Conservation (phyloP, 495 filamentous ascomycete genomes). For the Parmelia sp. region DNA sequence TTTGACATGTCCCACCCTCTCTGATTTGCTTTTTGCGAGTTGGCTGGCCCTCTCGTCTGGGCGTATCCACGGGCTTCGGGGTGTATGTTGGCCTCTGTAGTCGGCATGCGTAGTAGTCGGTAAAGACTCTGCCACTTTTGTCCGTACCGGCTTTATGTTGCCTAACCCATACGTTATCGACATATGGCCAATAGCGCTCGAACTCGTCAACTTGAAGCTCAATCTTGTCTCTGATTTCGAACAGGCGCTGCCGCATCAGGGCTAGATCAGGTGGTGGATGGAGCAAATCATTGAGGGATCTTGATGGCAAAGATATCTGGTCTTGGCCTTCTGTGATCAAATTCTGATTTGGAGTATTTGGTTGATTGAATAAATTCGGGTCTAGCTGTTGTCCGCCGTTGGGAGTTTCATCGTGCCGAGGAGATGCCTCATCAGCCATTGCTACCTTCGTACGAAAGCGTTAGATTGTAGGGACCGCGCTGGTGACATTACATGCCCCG, state of each 20-base stretch:
- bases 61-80: conserved; percentile 22
- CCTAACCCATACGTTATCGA: conserved; percentile 50
- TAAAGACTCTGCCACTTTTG: conserved; percentile 44
- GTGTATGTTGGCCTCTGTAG: conserved; percentile 41
- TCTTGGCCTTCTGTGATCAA: conserved; percentile 2
- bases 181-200: conserved; percentile 50
- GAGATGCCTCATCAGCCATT: conserved; percentile 11
- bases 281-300: conserved; percentile 24
- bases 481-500: background rate
- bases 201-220: conserved; percentile 47
- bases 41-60: conserved; percentile 43
- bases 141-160: conserved; percentile 44
- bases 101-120: conserved; percentile 50
- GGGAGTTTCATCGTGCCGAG: conserved; percentile 6
- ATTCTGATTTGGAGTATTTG: conserved; percentile 2
- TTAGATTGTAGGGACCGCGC: background rate
- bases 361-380: background rate
- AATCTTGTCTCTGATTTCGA: conserved; percentile 48
- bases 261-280: conserved; percentile 42
- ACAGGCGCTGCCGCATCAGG: conserved; percentile 42
- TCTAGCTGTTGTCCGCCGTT: conserved; percentile 10
- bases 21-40: conserved; percentile 45
- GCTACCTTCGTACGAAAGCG: background rate
- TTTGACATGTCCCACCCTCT: conserved; percentile 47
- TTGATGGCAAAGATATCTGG: conserved; percentile 16